Conservation (phyloP, 176 grass and related monocot genomes). For the Avena eriantha region DNA sequence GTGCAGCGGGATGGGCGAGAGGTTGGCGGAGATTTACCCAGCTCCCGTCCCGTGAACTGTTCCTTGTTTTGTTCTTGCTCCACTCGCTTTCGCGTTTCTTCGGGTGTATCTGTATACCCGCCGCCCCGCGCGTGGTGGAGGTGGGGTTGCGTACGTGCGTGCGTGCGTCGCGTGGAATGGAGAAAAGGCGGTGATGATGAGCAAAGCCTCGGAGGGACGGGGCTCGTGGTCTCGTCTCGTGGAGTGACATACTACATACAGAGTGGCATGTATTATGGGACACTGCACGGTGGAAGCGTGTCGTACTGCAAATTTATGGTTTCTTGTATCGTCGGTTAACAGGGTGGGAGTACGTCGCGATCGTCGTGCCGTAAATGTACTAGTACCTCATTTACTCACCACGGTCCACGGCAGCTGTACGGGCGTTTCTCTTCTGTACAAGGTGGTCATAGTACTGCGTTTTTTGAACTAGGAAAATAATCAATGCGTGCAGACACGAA, state of each 20-base stretch:
- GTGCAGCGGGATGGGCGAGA: constrained; percentile 32
- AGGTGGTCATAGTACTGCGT: background rate
- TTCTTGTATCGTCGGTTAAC: background rate
- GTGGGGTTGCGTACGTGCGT: constrained; percentile 16
- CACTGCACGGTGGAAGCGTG: constrained; percentile 5
- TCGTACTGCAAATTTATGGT: background rate
- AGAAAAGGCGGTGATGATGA: constrained; percentile 40
- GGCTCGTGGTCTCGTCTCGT: background rate
- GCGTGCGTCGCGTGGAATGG: constrained; percentile 7
- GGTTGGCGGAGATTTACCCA: constrained; percentile 36
- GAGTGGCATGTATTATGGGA: constrained; percentile 19
- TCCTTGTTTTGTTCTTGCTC: constrained; percentile 39
- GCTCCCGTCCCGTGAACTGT: constrained; percentile 37
- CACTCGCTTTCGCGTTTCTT: constrained; percentile 11
- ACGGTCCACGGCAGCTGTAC: background rate
- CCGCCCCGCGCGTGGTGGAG: background rate
- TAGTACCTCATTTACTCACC: background rate
- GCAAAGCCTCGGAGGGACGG: background rate
- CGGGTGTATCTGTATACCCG: background rate
- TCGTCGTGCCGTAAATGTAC: background rate
- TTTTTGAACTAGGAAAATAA: background rate
- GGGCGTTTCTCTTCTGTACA: background rate
- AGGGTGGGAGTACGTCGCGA: background rate
- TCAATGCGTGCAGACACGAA: no score
- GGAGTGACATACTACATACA: background rate